Base-by-base conservation (phyloP, 2,329 filamentous ascomycete species). In the Tolypocladium cylindrosporum region DNA sequence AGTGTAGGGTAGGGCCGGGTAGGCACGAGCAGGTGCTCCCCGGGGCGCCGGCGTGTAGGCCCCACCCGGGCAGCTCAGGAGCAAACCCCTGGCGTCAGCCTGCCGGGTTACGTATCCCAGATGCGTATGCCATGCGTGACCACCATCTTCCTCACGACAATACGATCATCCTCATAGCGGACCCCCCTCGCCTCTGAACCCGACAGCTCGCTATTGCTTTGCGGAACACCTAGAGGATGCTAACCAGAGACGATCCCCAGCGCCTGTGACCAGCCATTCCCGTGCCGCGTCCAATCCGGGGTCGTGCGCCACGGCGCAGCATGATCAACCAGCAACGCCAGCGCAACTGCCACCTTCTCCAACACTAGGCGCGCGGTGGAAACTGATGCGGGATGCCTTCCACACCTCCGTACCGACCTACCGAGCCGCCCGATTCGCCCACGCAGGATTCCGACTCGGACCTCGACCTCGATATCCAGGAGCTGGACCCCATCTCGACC, bases 391-490 rank as follows among this genome's bases (percentile, higher is more conserved):
- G 79, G 71, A 83, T 85, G 82, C 79, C 82, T 79, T 72, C 78
- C 68, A 74, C 77, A 76, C 75, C 75, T 58, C 71, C 76, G 40
- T 77, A 79, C 70, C 77, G 75, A 68, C 73, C 75, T 65, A 75
- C 82, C 68, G 81, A 86, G 71, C 81, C 82, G 68, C 85, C 85
- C 73, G 84, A 88, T 73, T 84, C 82, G 60, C 80, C 80, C 60
- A 73, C 77, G 66, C 78, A 85, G 73, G 88, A 91, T 69, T 89
- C 86, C 69, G 89, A 92, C 70, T 90, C 87, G 55, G 76, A 87
- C 58, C 72, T 74, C 61, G 88, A 93, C 70, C 83, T 94, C 67
- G 88, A 92, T 66, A 80, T 94, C 64, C 82, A 90, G 67, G 90
- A 93, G 77, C 85, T 94, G 64, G 89, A 92, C 69, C 88, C 89